A percentile compares a stretch with the other conserved stretches of the same genome.
These are phyloP conservation scores for Cordyceps fumosorosea DNA, from an alignment of 2,329 filamentous ascomycete species.

Conservation along the genomic window DNA sequence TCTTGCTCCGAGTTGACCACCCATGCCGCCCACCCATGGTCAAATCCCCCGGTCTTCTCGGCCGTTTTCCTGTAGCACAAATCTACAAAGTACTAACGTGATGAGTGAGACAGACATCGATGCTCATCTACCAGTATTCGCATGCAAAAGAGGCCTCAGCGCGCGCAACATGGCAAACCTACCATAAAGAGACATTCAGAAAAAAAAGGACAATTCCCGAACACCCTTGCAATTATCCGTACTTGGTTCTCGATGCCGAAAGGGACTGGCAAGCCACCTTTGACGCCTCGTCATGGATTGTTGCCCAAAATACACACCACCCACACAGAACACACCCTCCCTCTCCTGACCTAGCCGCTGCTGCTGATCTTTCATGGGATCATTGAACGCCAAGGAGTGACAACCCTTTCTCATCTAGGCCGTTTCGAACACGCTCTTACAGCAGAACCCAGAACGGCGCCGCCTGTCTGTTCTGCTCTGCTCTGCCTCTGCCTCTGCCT, in stretches of 20 bases:
- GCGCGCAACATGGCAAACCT: background rate
- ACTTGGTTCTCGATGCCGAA: background rate
- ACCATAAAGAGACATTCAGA: background rate
- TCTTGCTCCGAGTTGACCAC: background rate
- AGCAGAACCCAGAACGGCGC: background rate
- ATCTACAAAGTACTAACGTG: no score
- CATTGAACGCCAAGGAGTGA: constrained; percentile 5
- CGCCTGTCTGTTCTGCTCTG: background rate
- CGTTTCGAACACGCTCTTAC: constrained; percentile 3
- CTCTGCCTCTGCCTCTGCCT: no score
- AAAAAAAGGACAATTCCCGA: background rate
- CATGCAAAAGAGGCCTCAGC: no score
- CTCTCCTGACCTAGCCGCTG: background rate
- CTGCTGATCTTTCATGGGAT: constrained; percentile 7
- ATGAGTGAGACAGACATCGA: no score
- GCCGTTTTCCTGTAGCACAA: no score
- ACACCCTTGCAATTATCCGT: background rate
- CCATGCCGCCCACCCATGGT: no score
- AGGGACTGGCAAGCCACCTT: background rate
- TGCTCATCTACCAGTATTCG: background rate
- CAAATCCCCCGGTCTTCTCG: no score
- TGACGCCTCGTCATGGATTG: background rate
- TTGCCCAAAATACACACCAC: constrained; percentile 2
- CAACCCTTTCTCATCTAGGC: constrained; percentile 1
- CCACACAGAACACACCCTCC: no score